Base-by-base conservation (phyloP, 2,329 filamentous ascomycete genomes). In the Pestalotiopsis sp. region DNA sequence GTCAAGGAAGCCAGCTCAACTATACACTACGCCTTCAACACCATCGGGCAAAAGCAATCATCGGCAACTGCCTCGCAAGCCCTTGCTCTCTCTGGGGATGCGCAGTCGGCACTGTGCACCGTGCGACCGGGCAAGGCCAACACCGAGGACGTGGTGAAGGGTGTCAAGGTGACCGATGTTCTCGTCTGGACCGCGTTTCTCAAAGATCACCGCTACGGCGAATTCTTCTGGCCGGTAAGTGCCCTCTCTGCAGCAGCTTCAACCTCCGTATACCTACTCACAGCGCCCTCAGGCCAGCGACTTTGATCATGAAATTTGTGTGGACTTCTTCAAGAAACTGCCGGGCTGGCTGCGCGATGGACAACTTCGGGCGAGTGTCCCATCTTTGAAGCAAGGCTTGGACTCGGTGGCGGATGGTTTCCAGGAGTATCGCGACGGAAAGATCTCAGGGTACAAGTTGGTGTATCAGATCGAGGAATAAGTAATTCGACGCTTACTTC, bases 161-260 rank as follows among this genome's bases (percentile, higher is more conserved):
- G 20, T 4, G 25, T 20, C n/a, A 49, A 64, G 25, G 61, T 64
- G 9, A 45, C 61, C 3, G 61, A 64, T 13, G 61, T 64, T n/a
- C 25, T 64, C 4, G 61, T 64, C 39, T 64, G 38, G 38, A 64
- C 61, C 2, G 61, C 61, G 2, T 64, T 64, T n/a, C 20, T 64
- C 7, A 64, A 64, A 39, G 61, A 64, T 13, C 61, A 64, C 25
- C 17, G 17, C 4, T 64, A 64, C 13, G 20, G 38, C n/a, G 23
- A 64, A n/a, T 49, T 64, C n/a, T 45, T 39, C 38, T 64, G 61
- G 61, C 61, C 61, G 4, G 61, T 64, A 64, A 31, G 61, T 64
- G 31, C 7, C 6, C 31, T 2, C 31, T 36, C 31, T 2, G 2
- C 31, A 36, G 31, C 31, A 36, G 6, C 0, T 0, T 36, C 31